A percentile compares a stretch with the other conserved stretches of the same genome.
These are phyloP conservation scores for Macrophomina tecta DNA, from an alignment of 2,329 filamentous ascomycete genomes.

Conservation along the genomic window DNA sequence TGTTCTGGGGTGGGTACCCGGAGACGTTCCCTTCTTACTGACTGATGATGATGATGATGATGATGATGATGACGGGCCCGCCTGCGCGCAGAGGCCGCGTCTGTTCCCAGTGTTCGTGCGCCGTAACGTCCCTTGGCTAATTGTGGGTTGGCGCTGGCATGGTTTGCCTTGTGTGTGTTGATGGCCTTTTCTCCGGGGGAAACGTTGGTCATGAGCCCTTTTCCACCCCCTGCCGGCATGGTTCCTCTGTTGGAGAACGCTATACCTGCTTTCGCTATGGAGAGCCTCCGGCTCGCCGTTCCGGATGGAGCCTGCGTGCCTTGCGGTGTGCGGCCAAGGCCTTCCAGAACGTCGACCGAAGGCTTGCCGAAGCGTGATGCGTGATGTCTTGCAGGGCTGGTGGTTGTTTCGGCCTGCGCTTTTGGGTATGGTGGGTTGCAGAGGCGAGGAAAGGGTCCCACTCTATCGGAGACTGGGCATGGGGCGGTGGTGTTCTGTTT, in stretches of 20 bases:
- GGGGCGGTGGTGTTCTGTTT: not conserved
- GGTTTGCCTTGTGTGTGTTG: too few species aligned
- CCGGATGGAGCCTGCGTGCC: not conserved
- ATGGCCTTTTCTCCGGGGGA: too few species aligned
- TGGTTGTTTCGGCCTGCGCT: not conserved
- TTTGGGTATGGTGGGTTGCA: not conserved
- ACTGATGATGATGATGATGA: not conserved
- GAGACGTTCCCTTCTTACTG: not conserved
- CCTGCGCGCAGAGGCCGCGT: too few species aligned
- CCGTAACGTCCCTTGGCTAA: too few species aligned
- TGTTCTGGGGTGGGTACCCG: not conserved
- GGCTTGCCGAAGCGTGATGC: not conserved
- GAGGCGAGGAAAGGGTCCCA: not conserved
- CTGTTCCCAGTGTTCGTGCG: too few species aligned
- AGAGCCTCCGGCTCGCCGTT: not conserved
- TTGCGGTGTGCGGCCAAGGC: not conserved
- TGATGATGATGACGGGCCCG: too few species aligned
- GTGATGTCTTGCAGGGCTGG: not conserved
- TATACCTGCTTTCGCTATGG: too few species aligned
- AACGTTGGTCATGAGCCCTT: too few species aligned
- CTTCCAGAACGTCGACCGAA: constrained; percentile 10
- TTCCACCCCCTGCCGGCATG: too few species aligned
- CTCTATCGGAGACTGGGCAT: not conserved
- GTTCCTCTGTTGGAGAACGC: too few species aligned
- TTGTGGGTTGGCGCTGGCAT: too few species aligned